Percentiles rank a stretch among this genome's conserved stretches.
Conservation (phyloP, 352 stramenopile species). For the Globisporangium apiculatum region DNA sequence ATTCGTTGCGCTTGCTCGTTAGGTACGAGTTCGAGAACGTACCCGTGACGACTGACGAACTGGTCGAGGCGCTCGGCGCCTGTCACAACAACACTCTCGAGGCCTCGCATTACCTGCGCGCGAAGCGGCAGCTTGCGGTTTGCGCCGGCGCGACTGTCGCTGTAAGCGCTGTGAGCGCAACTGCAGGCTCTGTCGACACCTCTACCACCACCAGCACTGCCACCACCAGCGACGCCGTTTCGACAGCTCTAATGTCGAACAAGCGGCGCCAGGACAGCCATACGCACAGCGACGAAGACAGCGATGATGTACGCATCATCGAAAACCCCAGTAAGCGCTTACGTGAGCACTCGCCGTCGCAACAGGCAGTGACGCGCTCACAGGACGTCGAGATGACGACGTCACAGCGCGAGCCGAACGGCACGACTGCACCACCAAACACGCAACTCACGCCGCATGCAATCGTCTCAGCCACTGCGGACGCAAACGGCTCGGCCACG, state of each 20-base stretch:
- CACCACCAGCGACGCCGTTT: background rate
- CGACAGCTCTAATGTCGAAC: background rate
- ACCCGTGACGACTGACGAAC: slow-evolving; percentile 33
- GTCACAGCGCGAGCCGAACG: background rate
- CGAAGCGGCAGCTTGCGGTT: slow-evolving; percentile 12
- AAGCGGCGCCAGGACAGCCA: slow-evolving; percentile 6
- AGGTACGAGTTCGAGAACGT: slow-evolving; percentile 56
- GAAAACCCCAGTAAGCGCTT: slow-evolving; percentile 8
- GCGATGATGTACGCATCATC: background rate
- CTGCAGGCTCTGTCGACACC: background rate
- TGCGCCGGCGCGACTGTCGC: too few relatives aligned
- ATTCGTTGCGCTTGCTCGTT: slow-evolving; percentile 49
- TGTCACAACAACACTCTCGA: slow-evolving; percentile 38
- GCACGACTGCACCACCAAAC: background rate
- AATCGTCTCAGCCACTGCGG: background rate
- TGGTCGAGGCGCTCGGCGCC: slow-evolving; percentile 31
- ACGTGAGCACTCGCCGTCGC: slow-evolving; percentile 3
- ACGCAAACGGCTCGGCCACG: background rate
- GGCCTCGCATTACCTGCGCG: slow-evolving; percentile 47
- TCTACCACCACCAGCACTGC: background rate
- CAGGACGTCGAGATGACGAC: slow-evolving; percentile 7
- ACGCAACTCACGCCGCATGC: background rate
- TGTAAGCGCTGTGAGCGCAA: too few relatives aligned
- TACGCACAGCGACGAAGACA: background rate
- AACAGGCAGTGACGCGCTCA: background rate